Evolutionary conservation across 139 green algal species (phyloP), one percentile per base, ranked within the genome.

Genomic region (Bryopsis sp.): DNA sequence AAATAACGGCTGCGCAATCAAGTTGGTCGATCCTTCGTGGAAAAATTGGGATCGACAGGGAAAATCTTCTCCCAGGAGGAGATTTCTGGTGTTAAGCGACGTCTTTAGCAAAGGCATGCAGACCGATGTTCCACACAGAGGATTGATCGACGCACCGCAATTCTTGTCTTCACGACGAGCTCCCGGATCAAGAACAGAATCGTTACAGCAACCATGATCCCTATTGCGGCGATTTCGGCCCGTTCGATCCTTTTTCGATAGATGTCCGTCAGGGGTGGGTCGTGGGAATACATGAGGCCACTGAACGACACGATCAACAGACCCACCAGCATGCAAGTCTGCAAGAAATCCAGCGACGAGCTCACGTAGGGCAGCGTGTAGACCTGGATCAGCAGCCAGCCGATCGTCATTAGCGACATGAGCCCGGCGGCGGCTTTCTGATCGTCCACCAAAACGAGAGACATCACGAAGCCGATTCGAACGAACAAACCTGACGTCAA

Each of bases 341-440:
- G 43, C 15, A 54, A 19, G 15, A 54, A 54, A 19, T 54, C 43
- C 15, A 54, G 43, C 43, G 11, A 11, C 11, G 11, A 11, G 15
- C 19, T 54, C 43, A 54, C 43, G 43, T 54, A 54, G 43, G 43
- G 43, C 19, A 54, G 43, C 15, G 43, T 54, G 43, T 54, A 54
- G 15, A 54, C 43, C 11, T 54, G 43, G 19, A 54, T 19, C 11
- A 54, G 19, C 43, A 54, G 43, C 43, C 43, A 54, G 19, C 11
- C 43, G 15, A 54, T 54, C 15, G 43, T 54, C 11, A 54, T 19
- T 26, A 54, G 15, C 43, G 43, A 11, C 15, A 54, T 54, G 43
- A 54, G 11, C 15, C 43, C 43, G 11, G 19, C 43, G 11, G 43
- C 43, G 15, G 43, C 11, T 11, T 26, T 11, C 19, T 11, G 43